These are phyloP conservation scores for Helotiales sp. DNA, from an alignment of 2,329 filamentous ascomycete species.

Conservation along the genomic window DNA sequence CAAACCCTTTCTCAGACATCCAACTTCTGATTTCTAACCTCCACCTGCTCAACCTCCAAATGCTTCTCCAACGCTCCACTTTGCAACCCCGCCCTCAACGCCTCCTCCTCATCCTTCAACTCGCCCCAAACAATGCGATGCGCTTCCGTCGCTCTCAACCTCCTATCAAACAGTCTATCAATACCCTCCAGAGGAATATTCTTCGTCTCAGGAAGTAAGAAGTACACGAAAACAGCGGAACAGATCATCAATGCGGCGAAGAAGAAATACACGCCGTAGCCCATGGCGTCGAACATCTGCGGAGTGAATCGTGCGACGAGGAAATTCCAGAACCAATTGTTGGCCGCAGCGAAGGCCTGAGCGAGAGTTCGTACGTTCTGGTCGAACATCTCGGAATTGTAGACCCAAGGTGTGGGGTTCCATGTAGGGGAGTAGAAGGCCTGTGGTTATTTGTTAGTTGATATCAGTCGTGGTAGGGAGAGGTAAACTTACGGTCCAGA, in stretches of 20 bases:
- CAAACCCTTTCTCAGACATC: not conserved
- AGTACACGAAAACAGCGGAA: constrained; percentile 63
- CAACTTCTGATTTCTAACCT: constrained; percentile 19
- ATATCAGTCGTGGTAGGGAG: not conserved
- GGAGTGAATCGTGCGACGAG: constrained; percentile 70
- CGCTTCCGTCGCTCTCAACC: constrained; percentile 32
- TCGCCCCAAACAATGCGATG: constrained; percentile 38
- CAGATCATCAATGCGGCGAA: constrained; percentile 67
- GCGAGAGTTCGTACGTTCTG: constrained; percentile 71
- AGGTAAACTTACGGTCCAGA: constrained; percentile 59
- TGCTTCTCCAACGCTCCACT: constrained; percentile 28
- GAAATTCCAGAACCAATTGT: constrained; percentile 73
- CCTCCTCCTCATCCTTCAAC: constrained; percentile 36
- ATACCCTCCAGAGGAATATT: constrained; percentile 67
- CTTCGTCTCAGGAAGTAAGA: constrained; percentile 70
- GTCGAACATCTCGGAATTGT: constrained; percentile 78
- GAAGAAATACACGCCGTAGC: constrained; percentile 72
- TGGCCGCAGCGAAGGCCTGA: constrained; percentile 72
- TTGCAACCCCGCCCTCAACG: constrained; percentile 30
- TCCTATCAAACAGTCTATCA: constrained; percentile 61
- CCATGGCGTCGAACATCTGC: constrained; percentile 64
- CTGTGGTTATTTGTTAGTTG: constrained; percentile 18
- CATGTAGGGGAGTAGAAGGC: constrained; percentile 73
- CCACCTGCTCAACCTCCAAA: constrained; percentile 15
- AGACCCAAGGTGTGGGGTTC: constrained; percentile 78